Base-by-base conservation (phyloP, 176 grass and related monocot genomes). In the Ampelocalamus luodianensis region DNA sequence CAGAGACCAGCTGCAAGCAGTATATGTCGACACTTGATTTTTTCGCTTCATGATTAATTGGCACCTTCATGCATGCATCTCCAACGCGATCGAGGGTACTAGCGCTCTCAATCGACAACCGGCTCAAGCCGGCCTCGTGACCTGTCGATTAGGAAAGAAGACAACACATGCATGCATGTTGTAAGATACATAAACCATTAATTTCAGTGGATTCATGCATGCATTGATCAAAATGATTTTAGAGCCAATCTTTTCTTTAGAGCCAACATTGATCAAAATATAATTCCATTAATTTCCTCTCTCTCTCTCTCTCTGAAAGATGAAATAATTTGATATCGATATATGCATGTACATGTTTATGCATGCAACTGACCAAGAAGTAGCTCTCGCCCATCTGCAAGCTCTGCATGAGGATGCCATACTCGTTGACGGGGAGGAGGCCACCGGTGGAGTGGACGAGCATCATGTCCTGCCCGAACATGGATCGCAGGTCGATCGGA, bases 361-460 rank as follows among this genome's bases (percentile, higher is more conserved):
- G 54, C 18, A n/a, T 22, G 20, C 7, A 1, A 58, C 85, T 83
- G 51, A 98, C 96, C 76, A 93, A n/a, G 90, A 90, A 98, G 77
- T 98, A 98, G 79, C 91, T 98, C 83, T 98, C 95, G 8, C 95
- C 95, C 89, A 93, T 90, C 83, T 93, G 93, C 87, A 98, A 81
- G 89, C 69, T 90, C 43, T 98, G 88, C 79, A 71, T 83, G 65
- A 98, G 91, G 74, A 98, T 75, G 26, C 96, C 96, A 5, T 90
- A 85, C 27, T 95, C 93, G 72, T 93, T 88, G 61, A 92, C 87
- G 6, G 96, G 96, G 69, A 98, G 85, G 71, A 93, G 51, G 55
- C 89, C 87, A 6, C 83, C 93, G 66, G 73, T 86, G 69, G 93
- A 87, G 85, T 98, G 91, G 2, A 92, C 93, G 6, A 98, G 89